These are phyloP conservation scores for Tylopilus rubrobrunneus DNA, from an alignment of 768 basidiomycete species.

Conservation along the genomic window DNA sequence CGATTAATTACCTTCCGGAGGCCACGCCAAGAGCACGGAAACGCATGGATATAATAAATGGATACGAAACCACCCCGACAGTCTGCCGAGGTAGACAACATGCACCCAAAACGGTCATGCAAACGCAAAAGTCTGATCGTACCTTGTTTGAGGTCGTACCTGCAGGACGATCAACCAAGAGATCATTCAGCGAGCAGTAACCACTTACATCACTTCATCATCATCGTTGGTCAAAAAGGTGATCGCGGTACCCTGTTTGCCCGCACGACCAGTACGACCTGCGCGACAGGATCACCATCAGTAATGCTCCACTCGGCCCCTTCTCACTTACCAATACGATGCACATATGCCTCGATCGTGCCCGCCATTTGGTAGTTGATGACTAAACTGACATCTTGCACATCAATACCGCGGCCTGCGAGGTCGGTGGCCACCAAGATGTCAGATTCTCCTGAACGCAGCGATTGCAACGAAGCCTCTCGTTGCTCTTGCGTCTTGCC, in stretches of 20 bases:
- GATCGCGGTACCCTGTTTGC: constrained; percentile 89
- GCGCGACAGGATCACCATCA: constrained; percentile 7
- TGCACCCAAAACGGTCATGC: too few relatives aligned
- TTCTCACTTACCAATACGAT: constrained; percentile 79
- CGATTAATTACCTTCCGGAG: constrained; percentile 5
- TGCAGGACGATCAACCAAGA: constrained; percentile 29
- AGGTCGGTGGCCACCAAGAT: constrained; percentile 96
- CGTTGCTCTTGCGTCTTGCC: constrained; percentile 98
- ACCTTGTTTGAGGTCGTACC: constrained; percentile 96
- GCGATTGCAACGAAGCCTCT: constrained; percentile 82
- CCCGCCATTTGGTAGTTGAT: constrained; percentile 98
- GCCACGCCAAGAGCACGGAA: neutral
- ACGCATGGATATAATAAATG: neutral
- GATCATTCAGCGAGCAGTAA: constrained; percentile 3
- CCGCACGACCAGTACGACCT: constrained; percentile 98
- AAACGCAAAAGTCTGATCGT: constrained; percentile 16
- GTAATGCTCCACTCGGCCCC: neutral
- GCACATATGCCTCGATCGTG: constrained; percentile 96
- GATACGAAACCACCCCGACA: neutral
- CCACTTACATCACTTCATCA: constrained; percentile 90
- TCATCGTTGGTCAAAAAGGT: constrained; percentile 97
- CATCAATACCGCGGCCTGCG: constrained; percentile 98
- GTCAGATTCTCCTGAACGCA: constrained; percentile 83
- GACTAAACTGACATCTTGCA: constrained; percentile 92
- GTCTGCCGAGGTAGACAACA: neutral